phyloP scores from a whole-genome alignment of 2,329 filamentous ascomycete genomes.

The Exserohilum turcica region DNA sequence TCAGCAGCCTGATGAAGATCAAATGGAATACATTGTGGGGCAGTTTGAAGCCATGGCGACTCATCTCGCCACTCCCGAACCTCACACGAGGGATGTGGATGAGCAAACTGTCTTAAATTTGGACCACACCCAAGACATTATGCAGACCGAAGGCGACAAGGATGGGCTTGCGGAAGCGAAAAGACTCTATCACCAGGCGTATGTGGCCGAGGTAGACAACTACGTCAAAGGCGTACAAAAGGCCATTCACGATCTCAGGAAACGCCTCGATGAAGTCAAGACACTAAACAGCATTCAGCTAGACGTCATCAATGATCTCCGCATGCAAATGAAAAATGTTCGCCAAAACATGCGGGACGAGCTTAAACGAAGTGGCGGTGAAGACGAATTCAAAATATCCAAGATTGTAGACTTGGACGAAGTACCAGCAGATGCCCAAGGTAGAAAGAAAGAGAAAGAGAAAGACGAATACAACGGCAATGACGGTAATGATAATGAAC shows the following conservation, averaged over 20 bases:
- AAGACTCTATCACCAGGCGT: constrained; percentile 19
- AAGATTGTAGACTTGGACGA: constrained; percentile 1
- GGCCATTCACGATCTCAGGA: constrained; percentile 32
- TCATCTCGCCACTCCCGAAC: constrained; percentile 35
- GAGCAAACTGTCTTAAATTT: constrained; percentile 27
- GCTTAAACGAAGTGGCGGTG: not conserved
- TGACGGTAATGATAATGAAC: not conserved
- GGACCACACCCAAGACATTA: constrained; percentile 9
- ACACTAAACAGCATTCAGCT: constrained; percentile 40
- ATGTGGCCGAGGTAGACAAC: constrained; percentile 32
- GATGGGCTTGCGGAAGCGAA: constrained; percentile 3
- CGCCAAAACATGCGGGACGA: constrained; percentile 20
- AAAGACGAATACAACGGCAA: not conserved
- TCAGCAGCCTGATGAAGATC: constrained; percentile 38
- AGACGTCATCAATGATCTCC: constrained; percentile 39
- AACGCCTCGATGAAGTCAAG: constrained; percentile 42
- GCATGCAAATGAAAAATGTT: constrained; percentile 27
- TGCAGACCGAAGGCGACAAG: constrained; percentile 4
- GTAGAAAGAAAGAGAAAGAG: not conserved
- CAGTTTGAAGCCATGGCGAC: constrained; percentile 42
- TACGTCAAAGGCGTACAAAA: constrained; percentile 38
- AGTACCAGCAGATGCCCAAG: not conserved
- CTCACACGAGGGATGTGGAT: constrained; percentile 27
- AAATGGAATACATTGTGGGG: constrained; percentile 43
- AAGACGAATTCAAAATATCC: constrained; percentile 4